Conservation (phyloP, 2,329 filamentous ascomycete genomes). For the Aspergillus bombycis region DNA sequence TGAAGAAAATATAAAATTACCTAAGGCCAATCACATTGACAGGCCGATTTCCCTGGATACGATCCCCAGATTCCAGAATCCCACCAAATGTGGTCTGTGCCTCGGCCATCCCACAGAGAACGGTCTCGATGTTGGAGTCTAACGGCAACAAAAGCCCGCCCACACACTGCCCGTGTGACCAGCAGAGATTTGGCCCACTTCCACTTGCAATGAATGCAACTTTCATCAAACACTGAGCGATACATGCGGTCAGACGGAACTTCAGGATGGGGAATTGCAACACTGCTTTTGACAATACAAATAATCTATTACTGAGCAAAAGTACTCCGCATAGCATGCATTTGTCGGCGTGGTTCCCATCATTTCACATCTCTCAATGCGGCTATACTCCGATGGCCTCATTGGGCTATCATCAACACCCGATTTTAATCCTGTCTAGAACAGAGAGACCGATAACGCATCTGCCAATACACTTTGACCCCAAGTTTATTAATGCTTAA, state of each 20-base stretch:
- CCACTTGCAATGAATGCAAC: neutral
- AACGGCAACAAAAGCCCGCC: neutral
- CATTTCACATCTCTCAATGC: neutral
- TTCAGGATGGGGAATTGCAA: neutral
- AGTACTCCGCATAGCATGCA: neutral
- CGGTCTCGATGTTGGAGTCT: neutral
- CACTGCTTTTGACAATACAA: neutral
- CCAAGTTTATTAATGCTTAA: neutral
- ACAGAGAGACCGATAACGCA: neutral
- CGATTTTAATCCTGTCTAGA: neutral
- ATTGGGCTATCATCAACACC: neutral
- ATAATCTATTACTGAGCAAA: neutral
- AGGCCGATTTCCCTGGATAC: neutral
- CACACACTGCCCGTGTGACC: conserved; percentile 14
- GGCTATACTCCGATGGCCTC: no score
- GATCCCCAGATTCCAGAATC: neutral
- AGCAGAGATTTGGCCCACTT: conserved; percentile 9
- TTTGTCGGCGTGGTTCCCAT: neutral
- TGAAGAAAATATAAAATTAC: neutral
- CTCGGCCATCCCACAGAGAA: neutral
- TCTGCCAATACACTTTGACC: neutral
- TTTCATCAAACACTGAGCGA: neutral
- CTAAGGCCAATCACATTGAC: neutral
- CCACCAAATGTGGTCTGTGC: neutral
- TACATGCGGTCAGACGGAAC: neutral